Evolutionary conservation across 2,329 filamentous ascomycete genomes (phyloP).

Genomic region (Alternaria alternata): DNA sequence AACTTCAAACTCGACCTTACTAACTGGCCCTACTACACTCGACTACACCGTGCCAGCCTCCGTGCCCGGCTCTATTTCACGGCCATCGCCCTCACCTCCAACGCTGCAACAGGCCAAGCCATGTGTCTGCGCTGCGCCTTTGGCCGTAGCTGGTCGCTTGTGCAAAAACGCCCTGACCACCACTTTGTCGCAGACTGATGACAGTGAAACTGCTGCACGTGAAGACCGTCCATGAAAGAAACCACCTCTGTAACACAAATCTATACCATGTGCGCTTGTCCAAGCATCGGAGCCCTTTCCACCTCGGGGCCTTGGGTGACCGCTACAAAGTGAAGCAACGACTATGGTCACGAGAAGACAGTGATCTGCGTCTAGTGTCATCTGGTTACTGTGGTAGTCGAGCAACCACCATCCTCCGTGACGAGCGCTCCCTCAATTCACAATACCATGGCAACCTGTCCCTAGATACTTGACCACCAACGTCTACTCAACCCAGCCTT

Average conservation of each 20-base stretch:
- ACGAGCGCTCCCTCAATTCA: neutral
- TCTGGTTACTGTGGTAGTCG: conserved; percentile 7
- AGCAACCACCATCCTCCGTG: neutral
- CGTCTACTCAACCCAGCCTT: neutral
- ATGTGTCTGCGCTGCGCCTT: neutral
- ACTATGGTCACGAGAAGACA: conserved; percentile 6
- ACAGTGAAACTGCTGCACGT: conserved; percentile 18
- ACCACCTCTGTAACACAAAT: conserved; percentile 1
- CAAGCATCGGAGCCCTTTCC: neutral
- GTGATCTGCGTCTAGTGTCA: conserved; percentile 2
- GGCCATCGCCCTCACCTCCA: neutral
- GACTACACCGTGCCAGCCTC: too few species aligned
- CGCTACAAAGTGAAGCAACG: conserved; percentile 10
- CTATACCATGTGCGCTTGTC: conserved; percentile 9
- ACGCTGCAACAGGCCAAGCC: conserved; percentile 16
- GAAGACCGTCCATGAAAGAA: neutral
- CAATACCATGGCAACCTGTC: neutral
- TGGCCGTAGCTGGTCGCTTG: conserved; percentile 26
- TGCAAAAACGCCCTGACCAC: conserved; percentile 19
- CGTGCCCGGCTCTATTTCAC: neutral
- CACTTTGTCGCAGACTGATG: conserved; percentile 18
- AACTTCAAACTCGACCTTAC: neutral
- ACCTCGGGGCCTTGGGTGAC: neutral
- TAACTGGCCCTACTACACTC: too few species aligned
- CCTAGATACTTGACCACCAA: neutral